Evolutionary conservation across 1,284 basidiomycete species (phyloP).

Genomic region (Ustilago bromivora): DNA sequence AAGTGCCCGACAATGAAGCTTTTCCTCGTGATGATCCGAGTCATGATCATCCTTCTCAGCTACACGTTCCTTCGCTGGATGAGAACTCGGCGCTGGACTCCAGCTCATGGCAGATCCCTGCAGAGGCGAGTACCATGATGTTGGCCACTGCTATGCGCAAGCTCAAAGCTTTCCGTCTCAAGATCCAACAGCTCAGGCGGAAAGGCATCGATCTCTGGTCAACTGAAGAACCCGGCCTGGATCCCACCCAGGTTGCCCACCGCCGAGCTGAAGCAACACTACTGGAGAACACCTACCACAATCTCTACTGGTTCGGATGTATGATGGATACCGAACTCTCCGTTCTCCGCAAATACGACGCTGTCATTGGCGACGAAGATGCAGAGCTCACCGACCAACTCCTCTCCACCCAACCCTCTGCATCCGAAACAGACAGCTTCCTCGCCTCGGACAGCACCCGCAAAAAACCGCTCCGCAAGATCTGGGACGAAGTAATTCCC

Average conservation of each 20-base stretch:
- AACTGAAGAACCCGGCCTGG: conserved; percentile 23
- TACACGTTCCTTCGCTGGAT: conserved; percentile 36
- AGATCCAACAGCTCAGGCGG: conserved; percentile 37
- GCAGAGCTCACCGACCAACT: conserved; percentile 37
- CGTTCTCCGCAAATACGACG: conserved; percentile 40
- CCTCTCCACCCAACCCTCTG: conserved; percentile 11
- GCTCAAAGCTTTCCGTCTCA: conserved; percentile 38
- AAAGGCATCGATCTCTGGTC: conserved; percentile 45
- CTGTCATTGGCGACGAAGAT: conserved; percentile 46
- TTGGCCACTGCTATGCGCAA: conserved; percentile 46
- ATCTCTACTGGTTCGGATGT: conserved; percentile 36
- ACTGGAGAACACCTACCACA: conserved; percentile 44
- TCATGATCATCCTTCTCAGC: conserved; percentile 22
- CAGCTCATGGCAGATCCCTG: conserved; percentile 35
- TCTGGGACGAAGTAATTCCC: conserved; percentile 47
- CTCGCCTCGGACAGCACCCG: background rate
- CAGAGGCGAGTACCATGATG: conserved; percentile 49
- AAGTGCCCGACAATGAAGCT: conserved; percentile 34
- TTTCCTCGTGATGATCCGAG: conserved; percentile 16
- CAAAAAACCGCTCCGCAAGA: conserved; percentile 29
- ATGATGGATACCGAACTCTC: conserved; percentile 47
- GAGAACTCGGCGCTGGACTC: conserved; percentile 46
- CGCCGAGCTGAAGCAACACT: conserved; percentile 28
- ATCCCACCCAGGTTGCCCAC: conserved; percentile 16
- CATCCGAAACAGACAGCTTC: background rate